Conservation (phyloP, 2,329 filamentous ascomycete genomes). For the Talaromyces sp. region DNA sequence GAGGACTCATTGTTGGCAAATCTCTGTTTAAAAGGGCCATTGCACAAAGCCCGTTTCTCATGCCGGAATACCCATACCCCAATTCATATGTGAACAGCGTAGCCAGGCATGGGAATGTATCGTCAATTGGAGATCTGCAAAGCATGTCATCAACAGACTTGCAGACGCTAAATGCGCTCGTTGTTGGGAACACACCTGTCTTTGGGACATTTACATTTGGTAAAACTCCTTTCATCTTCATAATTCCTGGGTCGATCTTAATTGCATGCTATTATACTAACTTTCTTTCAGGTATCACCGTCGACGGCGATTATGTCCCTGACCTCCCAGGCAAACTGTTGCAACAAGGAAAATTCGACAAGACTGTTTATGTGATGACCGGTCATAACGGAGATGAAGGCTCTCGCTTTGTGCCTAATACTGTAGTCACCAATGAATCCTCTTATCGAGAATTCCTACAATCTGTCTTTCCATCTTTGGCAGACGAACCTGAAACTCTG, state of each 20-base stretch:
- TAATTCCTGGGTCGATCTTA: conserved; percentile 22
- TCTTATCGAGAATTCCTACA: conserved; percentile 17
- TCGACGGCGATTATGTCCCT: conserved; percentile 48
- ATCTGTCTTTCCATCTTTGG: conserved; percentile 15
- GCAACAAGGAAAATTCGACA: conserved; percentile 42
- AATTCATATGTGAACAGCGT: background rate
- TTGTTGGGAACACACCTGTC: conserved; percentile 31
- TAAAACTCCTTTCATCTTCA: conserved; percentile 41
- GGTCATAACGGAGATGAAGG: conserved; percentile 43
- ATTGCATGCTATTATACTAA: conserved; percentile 25
- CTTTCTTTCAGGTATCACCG: conserved; percentile 43
- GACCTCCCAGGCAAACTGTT: conserved; percentile 44
- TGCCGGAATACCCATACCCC: conserved; percentile 25
- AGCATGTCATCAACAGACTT: background rate
- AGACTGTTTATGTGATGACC: conserved; percentile 42
- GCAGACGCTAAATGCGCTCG: background rate
- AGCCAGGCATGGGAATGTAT: background rate
- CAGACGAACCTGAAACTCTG: conserved; percentile 24
- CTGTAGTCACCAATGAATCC: background rate
- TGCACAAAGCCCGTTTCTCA: conserved; percentile 40
- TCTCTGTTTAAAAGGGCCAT: conserved; percentile 38
- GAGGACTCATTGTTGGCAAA: conserved; percentile 36
- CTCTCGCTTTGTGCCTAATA: conserved; percentile 14
- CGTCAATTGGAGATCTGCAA: background rate
- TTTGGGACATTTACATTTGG: conserved; percentile 36